phyloP scores from a whole-genome alignment of 1,284 basidiomycete genomes.

The Fomitopsis pinicola region DNA sequence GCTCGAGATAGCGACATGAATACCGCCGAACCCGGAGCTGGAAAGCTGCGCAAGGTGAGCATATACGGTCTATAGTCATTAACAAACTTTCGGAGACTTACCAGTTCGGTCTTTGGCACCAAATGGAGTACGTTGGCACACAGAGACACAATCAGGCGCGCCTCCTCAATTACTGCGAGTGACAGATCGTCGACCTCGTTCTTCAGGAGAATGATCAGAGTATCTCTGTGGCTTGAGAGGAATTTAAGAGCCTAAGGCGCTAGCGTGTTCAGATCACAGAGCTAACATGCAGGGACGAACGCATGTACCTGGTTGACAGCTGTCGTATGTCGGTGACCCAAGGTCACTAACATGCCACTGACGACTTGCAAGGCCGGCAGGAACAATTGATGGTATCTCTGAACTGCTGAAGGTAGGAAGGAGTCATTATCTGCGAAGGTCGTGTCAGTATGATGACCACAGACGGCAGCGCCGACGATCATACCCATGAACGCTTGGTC shows the following conservation, averaged over 20 bases:
- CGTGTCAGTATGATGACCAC: background rate
- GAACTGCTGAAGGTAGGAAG: constrained; percentile 84
- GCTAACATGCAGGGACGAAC: background rate
- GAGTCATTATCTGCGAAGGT: constrained; percentile 64
- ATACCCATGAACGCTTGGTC: constrained; percentile 80
- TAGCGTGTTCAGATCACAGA: background rate
- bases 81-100: constrained; percentile 32
- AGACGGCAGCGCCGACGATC: constrained; percentile 17
- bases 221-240: constrained; percentile 74
- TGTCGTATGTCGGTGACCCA: constrained; percentile 61
- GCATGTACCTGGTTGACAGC: constrained; percentile 60
- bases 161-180: constrained; percentile 67
- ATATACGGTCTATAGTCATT: constrained; percentile 1
- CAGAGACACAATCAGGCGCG: constrained; percentile 71
- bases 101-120: constrained; percentile 75
- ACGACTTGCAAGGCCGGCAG: constrained; percentile 83
- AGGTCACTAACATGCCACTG: constrained; percentile 62
- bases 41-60: constrained; percentile 37
- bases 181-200: constrained; percentile 64
- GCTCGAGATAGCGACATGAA: constrained; percentile 78
- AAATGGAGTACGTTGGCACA: constrained; percentile 63
- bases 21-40: constrained; percentile 74
- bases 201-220: constrained; percentile 74
- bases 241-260: constrained; percentile 64
- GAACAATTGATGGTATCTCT: constrained; percentile 86